Percentiles rank a stretch among this genome's conserved stretches.
Evolutionary conservation across 345 rosid species (phyloP).

Genomic region (Eucalyptus tenuipes): DNA sequence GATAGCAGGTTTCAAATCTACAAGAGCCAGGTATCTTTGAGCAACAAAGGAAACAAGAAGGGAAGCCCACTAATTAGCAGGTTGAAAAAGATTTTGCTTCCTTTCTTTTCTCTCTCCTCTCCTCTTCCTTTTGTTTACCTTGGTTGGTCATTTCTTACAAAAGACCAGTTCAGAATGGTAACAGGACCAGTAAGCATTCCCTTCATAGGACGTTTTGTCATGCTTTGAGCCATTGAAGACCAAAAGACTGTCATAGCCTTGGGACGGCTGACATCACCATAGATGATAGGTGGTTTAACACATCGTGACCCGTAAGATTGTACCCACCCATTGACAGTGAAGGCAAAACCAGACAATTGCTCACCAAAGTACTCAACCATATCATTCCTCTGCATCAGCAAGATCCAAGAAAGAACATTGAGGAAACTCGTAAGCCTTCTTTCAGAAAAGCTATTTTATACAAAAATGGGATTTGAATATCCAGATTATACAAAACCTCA

Average conservation of each 20-base stretch:
- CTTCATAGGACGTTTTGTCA: constrained; percentile 94
- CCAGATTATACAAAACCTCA: constrained; percentile 2
- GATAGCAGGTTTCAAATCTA: constrained; percentile 90
- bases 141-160: constrained; percentile 91
- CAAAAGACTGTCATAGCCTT: constrained; percentile 96
- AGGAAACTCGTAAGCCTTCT: neutral
- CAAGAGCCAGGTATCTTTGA: neutral
- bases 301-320: constrained; percentile 98
- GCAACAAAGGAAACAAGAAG: neutral
- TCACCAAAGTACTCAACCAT: constrained; percentile 99
- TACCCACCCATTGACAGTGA: constrained; percentile 93
- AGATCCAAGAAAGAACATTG: neutral
- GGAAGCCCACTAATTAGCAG: neutral
- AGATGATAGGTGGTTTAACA: constrained; percentile 95
- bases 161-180: constrained; percentile 97
- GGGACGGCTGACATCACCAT: constrained; percentile 98
- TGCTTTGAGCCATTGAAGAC: constrained; percentile 90
- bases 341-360: constrained; percentile 88
- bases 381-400: constrained; percentile 63
- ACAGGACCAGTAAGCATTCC: constrained; percentile 99
- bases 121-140: constrained; percentile 29
- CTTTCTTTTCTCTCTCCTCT: neutral
- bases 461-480: neutral
- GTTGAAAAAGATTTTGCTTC: neutral
- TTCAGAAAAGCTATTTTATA: neutral